Conservation (phyloP, 2,329 filamentous ascomycete species). For the Ophiognomonia clavigignenti-juglandacearum region DNA sequence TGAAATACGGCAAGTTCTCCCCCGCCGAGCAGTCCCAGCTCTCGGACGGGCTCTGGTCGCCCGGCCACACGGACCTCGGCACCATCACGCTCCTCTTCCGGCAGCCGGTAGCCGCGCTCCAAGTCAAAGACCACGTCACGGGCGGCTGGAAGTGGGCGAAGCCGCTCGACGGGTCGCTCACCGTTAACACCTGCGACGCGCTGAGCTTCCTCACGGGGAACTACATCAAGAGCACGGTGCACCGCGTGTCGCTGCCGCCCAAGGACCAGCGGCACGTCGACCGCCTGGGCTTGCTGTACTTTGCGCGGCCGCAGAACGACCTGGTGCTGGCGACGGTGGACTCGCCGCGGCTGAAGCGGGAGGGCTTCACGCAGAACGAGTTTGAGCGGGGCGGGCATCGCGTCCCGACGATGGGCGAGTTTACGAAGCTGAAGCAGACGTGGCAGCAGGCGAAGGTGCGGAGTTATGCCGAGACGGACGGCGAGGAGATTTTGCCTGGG, state of each 20-base stretch:
- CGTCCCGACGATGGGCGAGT: constrained; percentile 32
- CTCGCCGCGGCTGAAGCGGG: constrained; percentile 30
- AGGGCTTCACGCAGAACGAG: constrained; percentile 30
- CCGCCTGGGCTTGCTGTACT: constrained; percentile 45
- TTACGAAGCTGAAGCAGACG: constrained; percentile 31
- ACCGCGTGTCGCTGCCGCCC: constrained; percentile 33
- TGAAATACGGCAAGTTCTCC: constrained; percentile 49
- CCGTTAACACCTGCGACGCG: constrained; percentile 41
- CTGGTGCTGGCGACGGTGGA: constrained; percentile 32
- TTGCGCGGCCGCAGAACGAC: constrained; percentile 39
- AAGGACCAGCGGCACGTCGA: constrained; percentile 39
- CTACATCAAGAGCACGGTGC: constrained; percentile 31
- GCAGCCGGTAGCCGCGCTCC: constrained; percentile 48
- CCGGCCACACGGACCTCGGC: constrained; percentile 48
- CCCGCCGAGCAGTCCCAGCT: constrained; percentile 44
- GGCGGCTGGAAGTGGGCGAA: constrained; percentile 40
- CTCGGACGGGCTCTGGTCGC: constrained; percentile 24
- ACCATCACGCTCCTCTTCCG: constrained; percentile 49
- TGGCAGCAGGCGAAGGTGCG: constrained; percentile 31
- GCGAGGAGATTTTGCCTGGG: constrained; percentile 29
- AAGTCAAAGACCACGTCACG: constrained; percentile 37
- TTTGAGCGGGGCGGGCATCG: constrained; percentile 29
- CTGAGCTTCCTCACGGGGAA: constrained; percentile 39
- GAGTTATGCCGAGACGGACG: constrained; percentile 18
- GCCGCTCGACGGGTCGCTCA: constrained; percentile 39